Evolutionary conservation across 805 yeast genomes (phyloP).

Genomic region (Yarrowia porcina): DNA sequence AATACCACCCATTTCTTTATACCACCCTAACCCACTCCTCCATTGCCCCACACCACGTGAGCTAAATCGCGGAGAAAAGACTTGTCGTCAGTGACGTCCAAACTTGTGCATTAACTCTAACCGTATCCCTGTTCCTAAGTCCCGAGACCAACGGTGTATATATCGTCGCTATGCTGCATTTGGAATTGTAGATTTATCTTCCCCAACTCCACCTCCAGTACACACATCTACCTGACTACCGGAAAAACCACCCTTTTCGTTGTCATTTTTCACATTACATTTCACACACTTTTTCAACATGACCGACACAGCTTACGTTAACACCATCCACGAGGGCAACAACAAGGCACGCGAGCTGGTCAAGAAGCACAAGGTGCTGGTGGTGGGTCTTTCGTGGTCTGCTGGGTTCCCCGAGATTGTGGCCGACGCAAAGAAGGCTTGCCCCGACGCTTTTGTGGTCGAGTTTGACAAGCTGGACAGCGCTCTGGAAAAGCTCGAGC

Average conservation of each 20-base stretch:
- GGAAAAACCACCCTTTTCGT: too few species aligned
- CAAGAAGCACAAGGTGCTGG: background rate
- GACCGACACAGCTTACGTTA: slow-evolving; percentile 23
- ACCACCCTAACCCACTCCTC: background rate
- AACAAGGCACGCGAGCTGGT: slow-evolving; percentile 23
- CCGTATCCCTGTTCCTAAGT: background rate
- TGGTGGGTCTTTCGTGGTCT: slow-evolving; percentile 6
- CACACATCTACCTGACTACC: too few species aligned
- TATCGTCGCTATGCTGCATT: slow-evolving; percentile 9
- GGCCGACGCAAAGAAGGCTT: slow-evolving; percentile 7
- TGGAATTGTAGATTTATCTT: too few species aligned
- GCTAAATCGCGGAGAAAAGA: slow-evolving; percentile 19
- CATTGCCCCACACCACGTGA: slow-evolving; percentile 15
- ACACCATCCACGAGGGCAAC: slow-evolving; percentile 3
- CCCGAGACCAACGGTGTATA: slow-evolving; percentile 17
- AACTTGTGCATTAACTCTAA: background rate
- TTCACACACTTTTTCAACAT: background rate
- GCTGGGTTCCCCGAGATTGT: background rate
- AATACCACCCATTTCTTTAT: too few species aligned
- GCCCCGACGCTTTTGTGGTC: slow-evolving; percentile 1
- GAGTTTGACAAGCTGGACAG: slow-evolving; percentile 12
- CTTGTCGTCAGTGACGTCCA: background rate
- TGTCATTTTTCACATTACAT: too few species aligned
- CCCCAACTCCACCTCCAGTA: background rate
- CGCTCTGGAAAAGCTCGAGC: slow-evolving; percentile 10